Percentiles rank a stretch among this genome's conserved stretches.
Evolutionary conservation across 192 early-diverging fungal species (phyloP).

Genomic region (Entophlyctis luteolus): DNA sequence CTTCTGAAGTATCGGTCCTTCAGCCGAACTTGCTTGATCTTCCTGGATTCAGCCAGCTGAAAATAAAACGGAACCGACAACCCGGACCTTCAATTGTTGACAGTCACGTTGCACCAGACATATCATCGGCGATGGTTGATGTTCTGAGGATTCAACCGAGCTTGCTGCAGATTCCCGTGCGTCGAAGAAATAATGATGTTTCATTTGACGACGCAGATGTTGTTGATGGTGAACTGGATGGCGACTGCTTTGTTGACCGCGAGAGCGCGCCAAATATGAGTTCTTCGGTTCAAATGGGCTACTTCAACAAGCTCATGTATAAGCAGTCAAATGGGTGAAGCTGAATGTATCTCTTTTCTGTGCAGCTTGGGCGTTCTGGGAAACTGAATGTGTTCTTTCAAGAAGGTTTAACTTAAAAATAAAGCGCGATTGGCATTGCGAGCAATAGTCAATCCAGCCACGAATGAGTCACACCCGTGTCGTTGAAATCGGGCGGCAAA

Average conservation of each 20-base stretch:
- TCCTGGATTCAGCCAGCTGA: neutral
- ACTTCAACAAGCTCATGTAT: neutral
- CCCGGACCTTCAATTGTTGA: conserved; percentile 1
- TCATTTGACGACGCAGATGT: conserved; percentile 28
- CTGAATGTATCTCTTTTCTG: neutral
- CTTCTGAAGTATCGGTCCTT: neutral
- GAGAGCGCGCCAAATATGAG: neutral
- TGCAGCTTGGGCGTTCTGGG: neutral
- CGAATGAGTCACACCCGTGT: no score
- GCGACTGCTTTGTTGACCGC: neutral
- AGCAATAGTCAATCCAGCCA: no score
- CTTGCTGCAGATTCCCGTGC: neutral
- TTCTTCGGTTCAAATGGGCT: neutral
- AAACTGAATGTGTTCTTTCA: neutral
- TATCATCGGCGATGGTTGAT: conserved; percentile 18
- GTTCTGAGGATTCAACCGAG: neutral
- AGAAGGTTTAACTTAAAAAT: neutral
- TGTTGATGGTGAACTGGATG: conserved; percentile 1
- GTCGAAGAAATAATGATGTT: conserved; percentile 14
- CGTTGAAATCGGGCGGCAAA: no score
- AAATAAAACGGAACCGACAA: neutral
- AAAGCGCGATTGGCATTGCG: neutral
- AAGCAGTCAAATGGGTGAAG: neutral
- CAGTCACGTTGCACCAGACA: neutral
- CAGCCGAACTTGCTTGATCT: conserved; percentile 7